phyloP scores from a whole-genome alignment of 257 asterid species.

The Ocimum tenuiflorum region DNA sequence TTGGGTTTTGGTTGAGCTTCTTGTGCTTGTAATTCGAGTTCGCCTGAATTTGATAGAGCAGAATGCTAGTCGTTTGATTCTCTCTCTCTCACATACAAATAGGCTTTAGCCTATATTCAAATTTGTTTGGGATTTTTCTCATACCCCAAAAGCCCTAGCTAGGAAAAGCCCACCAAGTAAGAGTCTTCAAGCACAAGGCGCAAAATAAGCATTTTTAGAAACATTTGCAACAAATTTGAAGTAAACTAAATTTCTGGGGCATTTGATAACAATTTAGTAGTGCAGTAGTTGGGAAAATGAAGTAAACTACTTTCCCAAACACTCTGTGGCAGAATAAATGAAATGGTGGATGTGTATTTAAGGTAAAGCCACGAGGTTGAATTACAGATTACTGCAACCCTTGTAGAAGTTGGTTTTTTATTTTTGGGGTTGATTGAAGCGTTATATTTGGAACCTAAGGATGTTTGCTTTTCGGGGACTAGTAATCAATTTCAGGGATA shows the following conservation, averaged over 20 bases:
- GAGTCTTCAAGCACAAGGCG: not conserved
- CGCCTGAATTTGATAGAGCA: too few relatives aligned
- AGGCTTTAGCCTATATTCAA: not conserved
- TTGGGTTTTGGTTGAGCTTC: too few relatives aligned
- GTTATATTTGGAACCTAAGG: not conserved
- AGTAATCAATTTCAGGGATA: too few relatives aligned
- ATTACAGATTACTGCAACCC: not conserved
- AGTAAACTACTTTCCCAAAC: too few relatives aligned
- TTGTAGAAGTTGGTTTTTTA: not conserved
- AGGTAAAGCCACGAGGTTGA: not conserved
- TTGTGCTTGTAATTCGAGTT: not conserved
- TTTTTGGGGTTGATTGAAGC: not conserved
- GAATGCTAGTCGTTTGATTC: too few relatives aligned
- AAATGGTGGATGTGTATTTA: not conserved
- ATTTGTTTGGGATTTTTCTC: not conserved
- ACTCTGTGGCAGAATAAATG: not conserved
- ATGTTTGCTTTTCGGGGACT: not conserved
- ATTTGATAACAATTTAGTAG: too few relatives aligned
- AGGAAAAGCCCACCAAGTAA: not conserved
- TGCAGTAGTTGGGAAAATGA: too few relatives aligned
- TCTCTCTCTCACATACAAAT: not conserved
- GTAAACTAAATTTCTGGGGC: not conserved
- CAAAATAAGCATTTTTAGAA: not conserved
- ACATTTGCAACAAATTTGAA: not conserved
- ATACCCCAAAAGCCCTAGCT: not conserved